Evolutionary conservation across 108 stramenopile genomes (phyloP), one percentile per base, ranked within the genome.

Genomic region (Aurantiochytrium sp.): DNA sequence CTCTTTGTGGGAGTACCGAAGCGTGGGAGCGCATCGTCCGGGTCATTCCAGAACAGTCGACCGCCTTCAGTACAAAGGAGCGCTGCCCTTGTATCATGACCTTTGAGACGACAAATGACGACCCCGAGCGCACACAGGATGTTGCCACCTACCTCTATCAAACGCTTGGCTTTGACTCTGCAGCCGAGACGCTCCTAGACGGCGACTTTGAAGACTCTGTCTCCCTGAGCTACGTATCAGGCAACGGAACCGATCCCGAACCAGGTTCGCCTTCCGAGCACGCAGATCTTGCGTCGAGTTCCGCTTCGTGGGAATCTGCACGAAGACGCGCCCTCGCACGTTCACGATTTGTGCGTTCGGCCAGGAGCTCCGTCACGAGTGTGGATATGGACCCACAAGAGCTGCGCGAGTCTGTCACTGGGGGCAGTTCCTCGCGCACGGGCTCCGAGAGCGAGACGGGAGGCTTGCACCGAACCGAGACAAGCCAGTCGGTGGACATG

Each of bases 31-130:
- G 97, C 5, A 93, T 98, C 3, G 89, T 95, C 35, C 89, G 92
- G 10, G 89, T 95, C 21, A 91, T 97, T 45, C 95, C 96, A 45
- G 90, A 95, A 51, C 97, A 98, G 72, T 96, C 97, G 5, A 92
- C 95, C 23, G 98, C 98, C 4, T 98, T 99, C 91, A 97, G 96
- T 89, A 99, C 98, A 12, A 97, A 97, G 89, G 98, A 96, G 88
- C 93, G 98, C 18, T 97, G 97, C 89, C 98, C 98, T 6, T 94
- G 96, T 59, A 94, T 99, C 60, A 96, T 98, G 94, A 95, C 96
- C 91, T 98, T 98, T 94, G 93, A 93, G 83, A 71, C 96, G 43
- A 93, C 95, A 44, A 92, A 92, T 76, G 95, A 95, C 43, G 96
- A 91, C 51, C 76, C 76, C 60, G 95, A 97, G 87, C 93, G 91